Evolutionary conservation across 495 filamentous ascomycete species (phyloP), one percentile per base, ranked within the genome.

Genomic region (Arthonia radiata): DNA sequence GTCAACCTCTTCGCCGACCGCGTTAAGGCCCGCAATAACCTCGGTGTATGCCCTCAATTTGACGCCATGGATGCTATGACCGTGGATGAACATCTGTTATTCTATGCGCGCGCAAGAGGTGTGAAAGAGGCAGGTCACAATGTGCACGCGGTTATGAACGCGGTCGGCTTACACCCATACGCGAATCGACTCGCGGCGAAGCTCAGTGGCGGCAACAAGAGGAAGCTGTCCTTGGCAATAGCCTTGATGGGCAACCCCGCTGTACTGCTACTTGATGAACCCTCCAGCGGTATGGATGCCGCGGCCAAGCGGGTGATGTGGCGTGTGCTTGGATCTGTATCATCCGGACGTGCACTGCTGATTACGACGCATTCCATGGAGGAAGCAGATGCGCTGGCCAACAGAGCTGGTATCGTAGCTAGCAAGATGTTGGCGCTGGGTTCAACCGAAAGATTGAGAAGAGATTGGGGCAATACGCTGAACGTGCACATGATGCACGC

Each of bases 21-120:
- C 24, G 61, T 60, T 15, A 56, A 51, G 18, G 54, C 68, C 29
- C 56, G 80, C 17, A 44, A 59, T 1, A 58, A 73, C 38, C 61
- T 89, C 1, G 80, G 80, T 22, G 79, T 89, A 6, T 76, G 71
- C 37, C 71, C 71, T 6, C 70, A 76, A 46, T 76, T 70, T 42
- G 68, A 72, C 37, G 62, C 62, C 12, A 62, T 61, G 38, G 74
- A 81, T 40, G 50, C 56, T 21, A 73, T 78, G 67, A 71, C 71
- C 1, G 66, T 71, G 0, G 36, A 52, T 9, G 72, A 81, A 39
- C 73, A 79, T 36, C 54, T 81, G 9, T 40, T 44, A 6, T 80
- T 81, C 57, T 81, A 79, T 43, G 74, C 74, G 4, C 61, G 64
- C 28, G 56, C 66, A 19, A 54, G 74, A 2, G 74, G 74, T 19